Evolutionary conservation across 371 early-diverging fungal species (phyloP), one percentile per base, ranked within the genome.

Genomic region (Batkoa obscura): DNA sequence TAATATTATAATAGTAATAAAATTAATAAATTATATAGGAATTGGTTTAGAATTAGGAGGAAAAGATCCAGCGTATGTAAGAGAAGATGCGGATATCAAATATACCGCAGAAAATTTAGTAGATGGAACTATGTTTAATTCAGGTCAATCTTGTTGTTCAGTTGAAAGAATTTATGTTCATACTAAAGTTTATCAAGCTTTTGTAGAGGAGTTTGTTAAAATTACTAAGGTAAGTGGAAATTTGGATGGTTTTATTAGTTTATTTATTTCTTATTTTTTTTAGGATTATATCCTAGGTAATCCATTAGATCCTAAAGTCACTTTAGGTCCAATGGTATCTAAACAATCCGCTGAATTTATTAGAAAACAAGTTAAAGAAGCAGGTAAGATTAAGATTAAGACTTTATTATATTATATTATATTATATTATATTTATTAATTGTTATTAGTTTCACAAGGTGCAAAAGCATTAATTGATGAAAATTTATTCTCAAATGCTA

Each of bases 91-190:
- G 9, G 76, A 90, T 61, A 46, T 86, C 38, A 72, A 71, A 49
- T 75, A 74, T 56, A 81, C 87, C 0, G 80, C 70, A 9, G 84
- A 83, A 60, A 79, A 81, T 45, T 67, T 88, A 8, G 75, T 86
- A 30, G 88, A 87, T 60, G 90, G 88, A 4, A 82, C 83, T 5
- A 79, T 84, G 64, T 88, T 84, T 62, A 90, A 90, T 64, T 74
- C 78, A 49, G 90, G 90, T 1, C 88, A 90, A 64, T 74, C 76
- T 60, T 90, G 90, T 61, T 88, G 88, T 58, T 81, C 79, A 10
- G 76, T 86, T 58, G 86, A 87, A 62, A 73, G 90, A 17, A 79
- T 86, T 58, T 87, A 86, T 59, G 90, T 87, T n/a, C 85, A 86
- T 56, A 74, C 73, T 50, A 64, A 64, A 41, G 64, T 86, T n/a